These are phyloP conservation scores for Trifolium dubium DNA, from an alignment of 306 rosid species.

Conservation along the genomic window DNA sequence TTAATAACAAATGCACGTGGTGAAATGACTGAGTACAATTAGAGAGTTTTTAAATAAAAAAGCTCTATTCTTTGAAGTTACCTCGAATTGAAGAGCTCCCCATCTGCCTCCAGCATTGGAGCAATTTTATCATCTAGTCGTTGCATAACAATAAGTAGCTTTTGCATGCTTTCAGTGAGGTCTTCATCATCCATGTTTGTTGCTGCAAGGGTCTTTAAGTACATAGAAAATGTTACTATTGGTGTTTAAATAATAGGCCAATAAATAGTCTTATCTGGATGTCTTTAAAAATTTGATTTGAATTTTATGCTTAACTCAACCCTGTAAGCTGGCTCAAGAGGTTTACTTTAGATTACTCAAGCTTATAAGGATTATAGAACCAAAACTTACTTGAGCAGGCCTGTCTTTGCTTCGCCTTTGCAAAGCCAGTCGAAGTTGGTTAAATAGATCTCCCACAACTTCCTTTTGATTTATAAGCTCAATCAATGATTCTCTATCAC, in stretches of 20 bases:
- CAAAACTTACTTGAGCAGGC: constrained; percentile 92
- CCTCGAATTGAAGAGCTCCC: constrained; percentile 90
- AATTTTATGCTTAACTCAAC: background rate
- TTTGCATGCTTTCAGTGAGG: constrained; percentile 92
- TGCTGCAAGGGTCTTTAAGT: constrained; percentile 90
- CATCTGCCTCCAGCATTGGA: constrained; percentile 89
- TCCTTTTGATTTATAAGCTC: constrained; percentile 97
- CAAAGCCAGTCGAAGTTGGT: constrained; percentile 92
- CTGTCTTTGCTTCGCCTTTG: constrained; percentile 83
- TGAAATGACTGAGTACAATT: background rate
- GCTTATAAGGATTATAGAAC: background rate
- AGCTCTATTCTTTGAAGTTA: constrained; percentile 33
- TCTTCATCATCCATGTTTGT: constrained; percentile 85
- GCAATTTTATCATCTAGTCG: constrained; percentile 92
- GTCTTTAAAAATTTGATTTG: background rate
- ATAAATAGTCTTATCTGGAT: too few relatives aligned
- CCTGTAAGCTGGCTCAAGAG: background rate
- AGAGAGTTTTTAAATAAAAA: constrained; percentile 38
- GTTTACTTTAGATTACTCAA: too few relatives aligned
- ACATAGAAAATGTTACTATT: constrained; percentile 29
- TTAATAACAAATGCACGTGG: constrained; percentile 28
- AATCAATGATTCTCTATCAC: constrained; percentile 69
- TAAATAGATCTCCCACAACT: constrained; percentile 88
- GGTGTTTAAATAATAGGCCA: constrained; percentile 21
- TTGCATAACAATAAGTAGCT: constrained; percentile 92